These are phyloP conservation scores for Marchantia paleacea DNA, from an alignment of 225 moss, liverwort and hornwort genomes.

Conservation along the genomic window DNA sequence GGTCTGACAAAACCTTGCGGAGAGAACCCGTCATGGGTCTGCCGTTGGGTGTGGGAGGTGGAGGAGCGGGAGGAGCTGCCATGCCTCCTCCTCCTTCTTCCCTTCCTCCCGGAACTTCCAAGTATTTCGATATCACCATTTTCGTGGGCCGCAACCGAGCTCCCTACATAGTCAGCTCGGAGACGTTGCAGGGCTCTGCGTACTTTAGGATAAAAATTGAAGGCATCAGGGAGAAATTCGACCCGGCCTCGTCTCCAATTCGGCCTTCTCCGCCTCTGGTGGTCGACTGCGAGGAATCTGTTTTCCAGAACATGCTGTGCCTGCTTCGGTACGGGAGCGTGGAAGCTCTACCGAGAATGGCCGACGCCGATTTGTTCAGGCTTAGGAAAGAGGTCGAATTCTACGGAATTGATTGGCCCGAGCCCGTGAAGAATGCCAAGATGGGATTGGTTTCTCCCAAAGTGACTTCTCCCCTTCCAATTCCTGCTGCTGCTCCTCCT, in stretches of 20 bases:
- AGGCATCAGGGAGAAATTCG: slow-evolving; percentile 43
- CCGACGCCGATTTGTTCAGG: slow-evolving; percentile 57
- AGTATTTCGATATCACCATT: slow-evolving; percentile 51
- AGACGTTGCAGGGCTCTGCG: slow-evolving; percentile 52
- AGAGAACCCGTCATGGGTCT: slow-evolving; percentile 6
- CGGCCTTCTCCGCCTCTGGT: slow-evolving; percentile 35
- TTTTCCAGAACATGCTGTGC: slow-evolving; percentile 58
- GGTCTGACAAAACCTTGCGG: slow-evolving; percentile 16
- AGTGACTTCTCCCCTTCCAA: slow-evolving; percentile 11
- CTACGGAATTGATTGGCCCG: slow-evolving; percentile 60
- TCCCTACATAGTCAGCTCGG: slow-evolving; percentile 50
- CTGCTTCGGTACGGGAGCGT: slow-evolving; percentile 61
- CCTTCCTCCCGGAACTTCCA: not conserved
- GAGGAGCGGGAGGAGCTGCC: slow-evolving; percentile 29
- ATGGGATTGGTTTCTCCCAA: slow-evolving; percentile 28
- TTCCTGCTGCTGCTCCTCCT: not conserved
- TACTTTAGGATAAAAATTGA: slow-evolving; percentile 58
- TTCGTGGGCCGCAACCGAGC: slow-evolving; percentile 53
- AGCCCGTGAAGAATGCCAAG: slow-evolving; percentile 3
- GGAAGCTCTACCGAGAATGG: slow-evolving; percentile 60
- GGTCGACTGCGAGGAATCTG: slow-evolving; percentile 58
- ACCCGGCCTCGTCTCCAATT: slow-evolving; percentile 1
- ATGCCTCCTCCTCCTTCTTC: not conserved
- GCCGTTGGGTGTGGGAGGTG: slow-evolving; percentile 1
- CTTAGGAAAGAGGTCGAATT: slow-evolving; percentile 63